Base-by-base conservation (phyloP, 345 rosid genomes). In the Salix exigua region DNA sequence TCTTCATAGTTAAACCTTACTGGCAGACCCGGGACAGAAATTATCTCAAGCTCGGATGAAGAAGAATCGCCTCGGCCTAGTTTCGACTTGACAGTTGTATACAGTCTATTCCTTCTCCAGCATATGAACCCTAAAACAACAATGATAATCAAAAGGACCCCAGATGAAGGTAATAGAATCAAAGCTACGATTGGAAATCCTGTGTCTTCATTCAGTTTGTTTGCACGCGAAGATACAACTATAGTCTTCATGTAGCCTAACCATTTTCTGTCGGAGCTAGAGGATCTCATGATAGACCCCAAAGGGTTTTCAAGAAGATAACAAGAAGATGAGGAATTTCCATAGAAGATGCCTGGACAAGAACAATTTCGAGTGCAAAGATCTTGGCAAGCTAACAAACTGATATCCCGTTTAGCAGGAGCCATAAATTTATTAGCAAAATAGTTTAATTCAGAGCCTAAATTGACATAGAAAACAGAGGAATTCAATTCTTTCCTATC, bases 301-400 rank as follows among this genome's bases (percentile, higher is more conserved):
- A 94, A 85, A 46, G 79, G 73, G 50, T 85, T 85, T 35, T 82
- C 84, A 28, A 91, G 83, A 35, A 77, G 28, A 78, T 89, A 87
- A 76, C 98, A 94, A 74, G 91, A 89, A 76, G 89, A 86, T 17
- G 94, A 88, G 14, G 93, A 88, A 79, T 85, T 89, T 63, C 83
- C 80, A 42, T 80, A 86, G 73, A 94, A 92, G 71, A 91, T 70
- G 35, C 94, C 97, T 40, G 90, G 65, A 80, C 98, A 94, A 51
- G 90, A 90, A 82, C 97, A 94, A 68, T 86, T 84, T 50, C 67
- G 73, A 1, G 74, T 84, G 86, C 98, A 94, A 0, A 89, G 46
- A 72, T 86, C 85, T 68, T 83, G 89, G 79, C 98, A 94, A 42
- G 67, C 76, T 0, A 89, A 84, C 44, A 88, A 84, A 21, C 78